Conservation (phyloP, 306 rosid species). For the Quercus cerris region DNA sequence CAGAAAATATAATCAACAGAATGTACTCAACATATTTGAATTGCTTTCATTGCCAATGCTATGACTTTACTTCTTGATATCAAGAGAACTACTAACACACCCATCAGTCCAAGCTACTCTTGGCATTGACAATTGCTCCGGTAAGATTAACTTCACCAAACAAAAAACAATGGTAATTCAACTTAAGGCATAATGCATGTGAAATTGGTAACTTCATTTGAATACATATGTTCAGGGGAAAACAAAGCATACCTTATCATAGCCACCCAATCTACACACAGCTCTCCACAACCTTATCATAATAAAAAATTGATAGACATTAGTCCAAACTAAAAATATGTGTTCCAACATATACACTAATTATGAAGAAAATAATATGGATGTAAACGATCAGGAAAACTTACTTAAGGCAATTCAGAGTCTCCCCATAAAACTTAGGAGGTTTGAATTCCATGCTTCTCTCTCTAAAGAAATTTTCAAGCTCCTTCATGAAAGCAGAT, state of each 20-base stretch:
- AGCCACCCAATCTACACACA: slow-evolving; percentile 94
- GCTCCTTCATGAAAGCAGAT: slow-evolving; percentile 81
- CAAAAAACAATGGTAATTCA: neutral
- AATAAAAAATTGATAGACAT: slow-evolving; percentile 31
- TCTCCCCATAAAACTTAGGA: slow-evolving; percentile 96
- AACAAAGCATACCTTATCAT: slow-evolving; percentile 72
- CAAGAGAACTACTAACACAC: neutral
- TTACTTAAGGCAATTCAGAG: slow-evolving; percentile 94
- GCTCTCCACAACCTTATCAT: slow-evolving; percentile 86
- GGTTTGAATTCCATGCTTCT: slow-evolving; percentile 92
- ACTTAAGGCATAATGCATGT: neutral
- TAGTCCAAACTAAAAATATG: slow-evolving; percentile 10
- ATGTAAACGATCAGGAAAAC: slow-evolving; percentile 24
- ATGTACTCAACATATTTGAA: neutral
- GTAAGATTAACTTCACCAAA: neutral
- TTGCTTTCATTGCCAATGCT: neutral
- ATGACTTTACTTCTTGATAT: neutral
- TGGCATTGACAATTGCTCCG: neutral
- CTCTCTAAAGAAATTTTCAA: slow-evolving; percentile 84
- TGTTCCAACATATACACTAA: slow-evolving; percentile 1
- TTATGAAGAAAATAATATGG: slow-evolving; percentile 3
- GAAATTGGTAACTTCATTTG: neutral
- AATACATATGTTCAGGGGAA: neutral
- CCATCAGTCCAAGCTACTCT: neutral
- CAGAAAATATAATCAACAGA: neutral